Base-by-base conservation (phyloP, 495 filamentous ascomycete species). In the Letharia columbiana region DNA sequence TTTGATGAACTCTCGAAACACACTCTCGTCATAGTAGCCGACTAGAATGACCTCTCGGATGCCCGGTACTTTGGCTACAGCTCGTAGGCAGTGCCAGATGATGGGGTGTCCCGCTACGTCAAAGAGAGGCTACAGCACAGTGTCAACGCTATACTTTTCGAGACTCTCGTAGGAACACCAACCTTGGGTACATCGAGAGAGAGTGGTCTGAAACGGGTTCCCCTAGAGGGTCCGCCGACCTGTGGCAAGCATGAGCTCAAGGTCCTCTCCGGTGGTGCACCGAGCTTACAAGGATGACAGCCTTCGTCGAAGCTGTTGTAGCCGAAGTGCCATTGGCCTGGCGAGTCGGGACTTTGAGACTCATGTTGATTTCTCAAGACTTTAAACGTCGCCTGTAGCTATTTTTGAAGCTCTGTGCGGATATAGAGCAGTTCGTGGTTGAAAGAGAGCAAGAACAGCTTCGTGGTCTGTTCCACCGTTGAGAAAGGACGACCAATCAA, bases 101-200 rank as follows among this genome's bases (percentile, higher is more conserved):
- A 99, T 97, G 67, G 94, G 91, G 78, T 98, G 94, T 69, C 92
- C 94, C 72, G 94, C 94, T 72, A 99, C 91, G 76, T 96, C 92
- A 80, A 99, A 99, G 69, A 99, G 90, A 68, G 94, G 94, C 95
- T 98, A 75, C 58, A 18, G 18, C 35, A 63, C 18, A 40, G 54
- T 67, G 68, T 71, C 66, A 64, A 68, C 63, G 67, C 56, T 72
- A 59, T 39, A 40, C 39, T 41, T 15, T 37, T 47, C 23, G 37
- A 59, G 64, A 70, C 12, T 66, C 42, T 63, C 37, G n/a, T n/a
- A 56, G 62, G 45, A 49, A 49, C 45, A 69, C 77, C 61, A 75
- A 96, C 93, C 87, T 99, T 99, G 68, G 94, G 94, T 58, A 98
- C 84, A 80, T 99, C 95, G 62, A 99, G 86, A 41, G 94, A 98